Base-by-base conservation (phyloP, 179 eudicot genomes). In the Beta corolliflora region DNA sequence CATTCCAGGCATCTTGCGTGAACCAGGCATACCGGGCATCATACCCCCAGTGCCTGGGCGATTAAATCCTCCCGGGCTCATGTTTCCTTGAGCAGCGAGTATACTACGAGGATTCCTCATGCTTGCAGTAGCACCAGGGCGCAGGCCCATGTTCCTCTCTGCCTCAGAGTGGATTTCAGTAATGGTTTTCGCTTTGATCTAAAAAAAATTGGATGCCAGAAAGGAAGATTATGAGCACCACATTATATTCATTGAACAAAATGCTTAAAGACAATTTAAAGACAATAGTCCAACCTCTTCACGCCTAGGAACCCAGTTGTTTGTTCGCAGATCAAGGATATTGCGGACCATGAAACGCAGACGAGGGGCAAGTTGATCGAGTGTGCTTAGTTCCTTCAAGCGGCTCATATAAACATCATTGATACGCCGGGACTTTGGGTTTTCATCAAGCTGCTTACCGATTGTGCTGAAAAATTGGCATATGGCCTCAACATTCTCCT, bases 21-120 rank as follows among this genome's bases (percentile, higher is more conserved):
- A 41, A n/a, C 97, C 97, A 0, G 97, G 99, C 95, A 88, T 91
- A 72, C 99, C 99, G 0, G 97, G 99, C 98, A 97, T 97, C 98
- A 95, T 91, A 66, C 98, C 99, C 64, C 98, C 99, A 4, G 90
- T 7, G 48, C 99, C 99, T 25, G 93, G 94, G 29, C 91, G 91
- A 80, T 92, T 93, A 56, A 81, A 91, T 15, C 94, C 93, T 14
- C 84, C 87, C 14, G 99, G 90, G 63, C 89, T 82, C 13, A 84
- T 75, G 80, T 76, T 88, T 50, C 97, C 97, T 86, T 90, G 98
- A n/a, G 90, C 88, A 31, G 95, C 76, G 67, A 84, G 82, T 64
- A 82, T 79, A 11, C 89, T 91, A 67, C 97, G 94, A 53, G 80
- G 63, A 66, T 88, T 92, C 75, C 98, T 81, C 45, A 93, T 91